Conservation (phyloP, 2,329 filamentous ascomycete genomes). For the Diaporthe batatas region DNA sequence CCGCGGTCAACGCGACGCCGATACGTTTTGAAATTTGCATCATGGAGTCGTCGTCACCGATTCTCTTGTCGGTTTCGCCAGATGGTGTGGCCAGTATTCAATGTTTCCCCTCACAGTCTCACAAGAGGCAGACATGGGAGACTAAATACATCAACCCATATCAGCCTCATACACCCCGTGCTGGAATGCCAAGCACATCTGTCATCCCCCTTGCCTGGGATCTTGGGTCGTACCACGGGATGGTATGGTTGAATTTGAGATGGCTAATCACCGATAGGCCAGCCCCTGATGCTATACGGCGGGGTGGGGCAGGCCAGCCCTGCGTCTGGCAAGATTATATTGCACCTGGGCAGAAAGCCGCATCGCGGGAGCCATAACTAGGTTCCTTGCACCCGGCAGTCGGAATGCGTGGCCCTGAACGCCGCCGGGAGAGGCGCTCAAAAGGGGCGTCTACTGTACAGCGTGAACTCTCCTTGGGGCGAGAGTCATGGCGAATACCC, state of each 20-base stretch:
- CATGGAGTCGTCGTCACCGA: conserved; percentile 7
- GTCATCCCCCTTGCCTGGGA: neutral
- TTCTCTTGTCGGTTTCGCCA: neutral
- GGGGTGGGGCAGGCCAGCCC: conserved; percentile 16
- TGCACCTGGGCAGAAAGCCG: conserved; percentile 14
- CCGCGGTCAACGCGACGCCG: conserved; percentile 34
- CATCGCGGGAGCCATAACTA: conserved; percentile 25
- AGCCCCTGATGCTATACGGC: conserved; percentile 18
- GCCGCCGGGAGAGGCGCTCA: neutral
- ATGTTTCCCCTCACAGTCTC: neutral
- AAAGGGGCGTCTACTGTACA: neutral
- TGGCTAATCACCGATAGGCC: conserved; percentile 33
- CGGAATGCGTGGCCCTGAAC: conserved; percentile 26
- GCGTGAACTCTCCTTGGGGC: neutral
- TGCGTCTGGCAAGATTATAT: conserved; percentile 8
- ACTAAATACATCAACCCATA: conserved; percentile 13
- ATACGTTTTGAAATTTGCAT: conserved; percentile 33
- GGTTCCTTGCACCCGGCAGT: conserved; percentile 7
- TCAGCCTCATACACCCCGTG: neutral
- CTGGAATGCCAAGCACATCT: conserved; percentile 3
- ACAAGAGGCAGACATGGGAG: neutral
- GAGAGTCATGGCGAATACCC: conserved; percentile 14
- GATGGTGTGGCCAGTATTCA: neutral
- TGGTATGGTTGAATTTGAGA: conserved; percentile 17
- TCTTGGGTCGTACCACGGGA: neutral